Base-by-base conservation (phyloP, 2,329 filamentous ascomycete species). In the Aspergillus niger region DNA sequence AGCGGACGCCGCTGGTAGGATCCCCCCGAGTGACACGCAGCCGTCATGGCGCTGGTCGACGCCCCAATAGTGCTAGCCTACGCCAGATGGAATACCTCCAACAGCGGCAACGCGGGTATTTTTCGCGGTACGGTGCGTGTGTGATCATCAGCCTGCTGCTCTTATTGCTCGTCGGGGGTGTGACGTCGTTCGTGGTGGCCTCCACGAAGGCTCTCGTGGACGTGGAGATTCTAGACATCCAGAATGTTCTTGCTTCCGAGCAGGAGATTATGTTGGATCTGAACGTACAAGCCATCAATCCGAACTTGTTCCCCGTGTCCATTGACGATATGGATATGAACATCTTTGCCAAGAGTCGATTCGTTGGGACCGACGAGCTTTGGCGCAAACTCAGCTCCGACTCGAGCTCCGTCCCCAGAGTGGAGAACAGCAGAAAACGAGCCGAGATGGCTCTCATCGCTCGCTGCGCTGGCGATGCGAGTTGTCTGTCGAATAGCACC, bases 261-360 rank as follows among this genome's bases (percentile, higher is more conserved):
- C 91, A 97, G 74, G 93, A 98, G 74, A 84, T 99, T 44, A 97
- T 99, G 86, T 85, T 98, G 70, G 94, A 99, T 75, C 80, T 99
- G 52, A 87, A 91, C 20, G 91, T 99, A 61, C 87, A 87, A 67
- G 95, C 94, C 0, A 83, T 94, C 68, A 99, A 99, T 73, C 93
- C 94, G 1, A 99, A 98, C 68, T 88, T 97, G 43, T 90, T 98
- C 41, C 88, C 92, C 2, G 90, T 99, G 44, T 90, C 90, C 2
- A 87, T 99, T 39, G 88, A 91, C 64, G 88, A 93, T 50, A 89
- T 96, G 72, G 92, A 98, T 73, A 83, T 98, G 59, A 92, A 96
- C 70, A 85, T 99, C 32, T 98, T 98, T 76, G 95, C 95, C 30
- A 97, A 96, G 77, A 97, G 92, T 61, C 91, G 91, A 62, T 91